These are phyloP conservation scores for Nitzschia sp. DNA, from an alignment of 108 stramenopile genomes.

Conservation along the genomic window DNA sequence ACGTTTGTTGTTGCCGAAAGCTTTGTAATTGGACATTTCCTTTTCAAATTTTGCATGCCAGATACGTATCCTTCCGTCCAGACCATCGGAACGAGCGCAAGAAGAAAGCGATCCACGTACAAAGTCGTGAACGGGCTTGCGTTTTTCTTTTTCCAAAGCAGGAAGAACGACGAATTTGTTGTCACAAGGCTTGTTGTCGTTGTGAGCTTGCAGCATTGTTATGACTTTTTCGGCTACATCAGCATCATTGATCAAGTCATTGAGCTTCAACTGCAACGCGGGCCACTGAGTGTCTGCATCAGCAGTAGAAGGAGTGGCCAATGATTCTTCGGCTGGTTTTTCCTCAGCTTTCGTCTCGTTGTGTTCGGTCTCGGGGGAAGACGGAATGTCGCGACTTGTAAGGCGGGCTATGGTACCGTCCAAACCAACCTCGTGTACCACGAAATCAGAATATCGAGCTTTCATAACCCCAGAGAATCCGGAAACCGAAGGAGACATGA, in stretches of 20 bases:
- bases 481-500: conserved; percentile 34
- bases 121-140: conserved; percentile 62
- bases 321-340: conserved; percentile 13
- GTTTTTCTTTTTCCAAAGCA: conserved; percentile 58
- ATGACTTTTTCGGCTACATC: conserved; percentile 41
- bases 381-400: conserved; percentile 38
- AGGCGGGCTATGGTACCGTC: conserved; percentile 74
- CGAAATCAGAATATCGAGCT: conserved; percentile 85
- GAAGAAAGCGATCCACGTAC: conserved; percentile 50
- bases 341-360: conserved; percentile 4
- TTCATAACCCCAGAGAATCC: conserved; percentile 82
- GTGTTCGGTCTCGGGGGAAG: neutral
- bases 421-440: conserved; percentile 84
- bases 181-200: conserved; percentile 3
- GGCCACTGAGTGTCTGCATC: conserved; percentile 2
- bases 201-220: conserved; percentile 39
- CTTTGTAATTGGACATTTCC: conserved; percentile 74
- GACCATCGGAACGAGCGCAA: conserved; percentile 67
- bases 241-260: conserved; percentile 33
- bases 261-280: conserved; percentile 21
- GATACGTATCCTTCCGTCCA: conserved; percentile 67
- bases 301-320: neutral
- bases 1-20: conserved; percentile 31
- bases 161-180: conserved; percentile 66
- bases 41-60: conserved; percentile 72